These are phyloP conservation scores for Zostera marina DNA, from an alignment of 116 monocot species.

Conservation along the genomic window DNA sequence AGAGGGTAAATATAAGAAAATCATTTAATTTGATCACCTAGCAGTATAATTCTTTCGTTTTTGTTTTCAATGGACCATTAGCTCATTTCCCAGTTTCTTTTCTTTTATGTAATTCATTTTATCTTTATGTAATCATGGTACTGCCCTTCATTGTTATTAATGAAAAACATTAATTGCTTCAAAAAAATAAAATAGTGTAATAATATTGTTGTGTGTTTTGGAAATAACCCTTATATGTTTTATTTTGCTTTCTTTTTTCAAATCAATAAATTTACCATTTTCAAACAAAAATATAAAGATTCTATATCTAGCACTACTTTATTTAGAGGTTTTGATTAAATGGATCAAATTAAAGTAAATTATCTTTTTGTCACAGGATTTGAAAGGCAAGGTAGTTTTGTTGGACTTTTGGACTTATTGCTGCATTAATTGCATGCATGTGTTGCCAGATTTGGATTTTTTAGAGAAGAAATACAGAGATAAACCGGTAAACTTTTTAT, in stretches of 20 bases:
- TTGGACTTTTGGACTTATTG: slow-evolving; percentile 99
- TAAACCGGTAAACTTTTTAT: slow-evolving; percentile 42
- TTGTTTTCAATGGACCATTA: no score
- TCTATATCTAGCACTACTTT: neutral
- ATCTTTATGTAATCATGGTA: no score
- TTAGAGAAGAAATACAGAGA: slow-evolving; percentile 77
- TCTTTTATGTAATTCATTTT: no score
- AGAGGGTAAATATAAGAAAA: slow-evolving; percentile 31
- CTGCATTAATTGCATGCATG: slow-evolving; percentile 99
- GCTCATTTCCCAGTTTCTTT: no score
- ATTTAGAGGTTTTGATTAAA: neutral
- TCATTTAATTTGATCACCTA: neutral
- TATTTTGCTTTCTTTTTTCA: no score
- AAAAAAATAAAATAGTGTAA: no score
- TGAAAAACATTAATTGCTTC: no score
- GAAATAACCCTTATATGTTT: no score
- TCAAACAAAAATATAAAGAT: neutral
- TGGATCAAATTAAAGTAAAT: neutral
- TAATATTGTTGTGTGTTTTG: no score
- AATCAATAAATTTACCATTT: neutral
- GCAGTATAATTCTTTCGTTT: neutral
- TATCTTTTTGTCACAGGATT: slow-evolving; percentile 44
- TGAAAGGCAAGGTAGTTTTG: slow-evolving; percentile 84
- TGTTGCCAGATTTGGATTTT: slow-evolving; percentile 84
- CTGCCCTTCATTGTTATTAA: no score